Evolutionary conservation across 352 stramenopile species (phyloP).

Genomic region (Globisporangium rhizosaccharum): DNA sequence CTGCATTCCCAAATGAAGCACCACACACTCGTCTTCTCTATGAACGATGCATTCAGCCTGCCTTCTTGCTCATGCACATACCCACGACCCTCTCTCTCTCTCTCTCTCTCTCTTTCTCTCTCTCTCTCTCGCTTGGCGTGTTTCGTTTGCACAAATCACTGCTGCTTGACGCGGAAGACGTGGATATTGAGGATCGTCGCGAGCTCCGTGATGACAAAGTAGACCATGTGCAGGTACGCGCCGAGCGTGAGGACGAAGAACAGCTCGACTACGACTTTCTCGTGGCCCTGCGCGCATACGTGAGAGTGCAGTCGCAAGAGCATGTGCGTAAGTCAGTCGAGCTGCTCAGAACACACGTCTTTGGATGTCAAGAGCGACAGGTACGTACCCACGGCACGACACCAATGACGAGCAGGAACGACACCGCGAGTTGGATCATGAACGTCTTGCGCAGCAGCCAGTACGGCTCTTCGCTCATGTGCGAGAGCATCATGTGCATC

Average conservation of each 20-base stretch:
- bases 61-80: not conserved
- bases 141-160: conserved; percentile 11
- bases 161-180: conserved; percentile 84
- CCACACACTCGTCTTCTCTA: not conserved
- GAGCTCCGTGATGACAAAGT: conserved; percentile 71
- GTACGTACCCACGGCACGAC: conserved; percentile 66
- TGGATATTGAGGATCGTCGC: conserved; percentile 69
- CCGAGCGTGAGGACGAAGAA: conserved; percentile 72
- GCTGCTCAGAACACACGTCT: not conserved
- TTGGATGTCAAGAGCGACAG: not conserved
- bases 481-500: conserved; percentile 88
- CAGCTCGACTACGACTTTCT: conserved; percentile 63
- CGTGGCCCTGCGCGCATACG: conserved; percentile 32
- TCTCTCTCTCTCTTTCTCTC: not conserved
- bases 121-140: not conserved
- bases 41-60: not conserved
- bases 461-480: conserved; percentile 85
- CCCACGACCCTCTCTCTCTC: not conserved
- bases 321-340: not conserved
- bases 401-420: conserved; percentile 59
- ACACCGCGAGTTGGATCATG: conserved; percentile 49
- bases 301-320: not conserved
- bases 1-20: not conserved
- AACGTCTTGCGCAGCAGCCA: conserved; percentile 85
- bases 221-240: conserved; percentile 82